Evolutionary conservation across 352 stramenopile genomes (phyloP).

Genomic region (Phytopythium aichiense): DNA sequence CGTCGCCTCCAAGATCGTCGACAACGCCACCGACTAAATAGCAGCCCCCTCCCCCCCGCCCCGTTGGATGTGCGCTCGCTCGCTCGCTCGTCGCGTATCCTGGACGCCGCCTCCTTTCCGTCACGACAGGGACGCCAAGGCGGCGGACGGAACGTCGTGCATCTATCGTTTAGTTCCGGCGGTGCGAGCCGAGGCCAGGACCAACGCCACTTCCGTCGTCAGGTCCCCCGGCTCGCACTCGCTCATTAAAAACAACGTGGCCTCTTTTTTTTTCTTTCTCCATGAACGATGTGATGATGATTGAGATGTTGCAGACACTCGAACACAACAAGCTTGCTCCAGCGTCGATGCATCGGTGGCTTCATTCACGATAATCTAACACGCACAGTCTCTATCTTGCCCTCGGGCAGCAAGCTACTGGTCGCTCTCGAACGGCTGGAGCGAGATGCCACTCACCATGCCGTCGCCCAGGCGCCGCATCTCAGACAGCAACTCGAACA

Average conservation of each 20-base stretch:
- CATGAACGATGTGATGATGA: background rate
- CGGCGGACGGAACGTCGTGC: background rate
- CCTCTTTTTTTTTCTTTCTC: constrained; percentile 16
- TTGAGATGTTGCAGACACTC: background rate
- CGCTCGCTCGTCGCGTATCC: background rate
- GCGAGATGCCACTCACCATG: constrained; percentile 46
- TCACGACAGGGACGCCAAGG: background rate
- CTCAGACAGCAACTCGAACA: constrained; percentile 72
- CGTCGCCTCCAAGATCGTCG: constrained; percentile 72
- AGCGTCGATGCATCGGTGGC: background rate
- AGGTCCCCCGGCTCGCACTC: background rate
- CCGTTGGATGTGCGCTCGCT: background rate
- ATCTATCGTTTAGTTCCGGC: constrained; percentile 3
- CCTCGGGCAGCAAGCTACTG: background rate
- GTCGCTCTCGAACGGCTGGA: constrained; percentile 50
- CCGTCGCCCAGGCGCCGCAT: constrained; percentile 65
- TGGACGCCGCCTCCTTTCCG: background rate
- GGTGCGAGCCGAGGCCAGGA: background rate
- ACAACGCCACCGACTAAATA: constrained; percentile 22
- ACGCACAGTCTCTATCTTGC: background rate
- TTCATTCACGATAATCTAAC: background rate
- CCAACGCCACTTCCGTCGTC: background rate
- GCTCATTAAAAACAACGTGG: constrained; percentile 12
- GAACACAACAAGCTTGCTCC: too few species aligned
- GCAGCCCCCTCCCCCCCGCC: background rate